Conservation (phyloP, 148 eudicot species). For the Chenopodium suecicum region DNA sequence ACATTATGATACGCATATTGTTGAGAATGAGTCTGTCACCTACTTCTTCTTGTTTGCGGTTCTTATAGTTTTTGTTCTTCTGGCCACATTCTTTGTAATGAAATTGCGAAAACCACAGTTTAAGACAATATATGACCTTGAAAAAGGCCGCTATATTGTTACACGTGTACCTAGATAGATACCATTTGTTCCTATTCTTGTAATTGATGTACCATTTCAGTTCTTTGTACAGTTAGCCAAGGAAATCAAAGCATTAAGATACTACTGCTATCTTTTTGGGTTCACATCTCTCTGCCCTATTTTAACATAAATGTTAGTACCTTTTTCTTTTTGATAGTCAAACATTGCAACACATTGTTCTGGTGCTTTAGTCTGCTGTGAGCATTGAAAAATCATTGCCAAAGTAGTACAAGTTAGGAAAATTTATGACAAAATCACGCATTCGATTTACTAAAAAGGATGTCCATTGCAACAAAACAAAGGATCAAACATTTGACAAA, state of each 20-base stretch:
- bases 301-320: too few relatives aligned
- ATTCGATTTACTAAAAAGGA: too few relatives aligned
- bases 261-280: not conserved
- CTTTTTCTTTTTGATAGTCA: too few relatives aligned
- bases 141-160: constrained; percentile 51
- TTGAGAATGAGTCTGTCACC: constrained; percentile 36
- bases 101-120: constrained; percentile 51
- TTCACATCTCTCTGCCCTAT: not conserved
- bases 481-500: constrained; percentile 23
- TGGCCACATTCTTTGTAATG: constrained; percentile 42
- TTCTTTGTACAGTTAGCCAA: constrained; percentile 19
- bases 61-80: constrained; percentile 33
- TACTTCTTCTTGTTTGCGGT: constrained; percentile 40
- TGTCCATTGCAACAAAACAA: not conserved
- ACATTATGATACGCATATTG: constrained; percentile 30
- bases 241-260: not conserved
- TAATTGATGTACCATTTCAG: constrained; percentile 11
- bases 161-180: constrained; percentile 39
- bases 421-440: too few relatives aligned
- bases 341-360: too few relatives aligned
- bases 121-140: constrained; percentile 47
- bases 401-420: too few relatives aligned
- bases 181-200: not conserved
- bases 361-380: too few relatives aligned
- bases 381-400: too few relatives aligned